phyloP scores from a whole-genome alignment of 371 early-diverging fungal genomes.

The Rhizopus microsporus region DNA sequence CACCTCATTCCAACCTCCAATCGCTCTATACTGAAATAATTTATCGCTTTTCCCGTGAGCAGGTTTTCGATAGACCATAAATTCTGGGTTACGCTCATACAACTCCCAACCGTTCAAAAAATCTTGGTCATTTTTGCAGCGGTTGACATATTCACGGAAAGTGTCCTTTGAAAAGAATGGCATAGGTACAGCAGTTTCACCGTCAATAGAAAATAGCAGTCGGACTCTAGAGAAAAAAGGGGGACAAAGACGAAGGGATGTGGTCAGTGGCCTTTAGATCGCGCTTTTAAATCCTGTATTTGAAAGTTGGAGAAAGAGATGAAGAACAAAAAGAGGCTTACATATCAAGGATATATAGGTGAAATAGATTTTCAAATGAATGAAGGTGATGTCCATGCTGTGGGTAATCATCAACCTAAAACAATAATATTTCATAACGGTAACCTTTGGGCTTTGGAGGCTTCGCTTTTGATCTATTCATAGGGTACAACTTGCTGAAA shows the following conservation, averaged over 20 bases:
- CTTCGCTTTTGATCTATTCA: too few species aligned
- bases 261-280: background rate
- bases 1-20: constrained; percentile 33
- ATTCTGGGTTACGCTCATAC: constrained; percentile 26
- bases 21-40: constrained; percentile 27
- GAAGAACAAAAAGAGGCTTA: background rate
- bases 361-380: too few species aligned
- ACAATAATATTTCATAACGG: too few species aligned
- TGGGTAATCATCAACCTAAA: too few species aligned
- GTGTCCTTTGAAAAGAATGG: constrained; percentile 16
- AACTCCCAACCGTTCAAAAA: constrained; percentile 23
- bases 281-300: background rate
- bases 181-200: constrained; percentile 7
- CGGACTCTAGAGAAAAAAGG: background rate
- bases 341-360: too few species aligned
- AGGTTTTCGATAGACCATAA: constrained; percentile 29
- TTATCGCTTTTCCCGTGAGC: constrained; percentile 22
- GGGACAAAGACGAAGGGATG: too few species aligned
- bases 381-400: too few species aligned
- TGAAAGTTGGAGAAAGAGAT: too few species aligned
- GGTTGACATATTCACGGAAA: constrained; percentile 12
- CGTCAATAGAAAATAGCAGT: background rate
- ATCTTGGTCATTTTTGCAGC: constrained; percentile 11
- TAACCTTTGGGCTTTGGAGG: too few species aligned
- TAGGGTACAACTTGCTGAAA: too few species aligned